Evolutionary conservation across 2,329 filamentous ascomycete genomes (phyloP).

Genomic region (Didymella arachidicola): DNA sequence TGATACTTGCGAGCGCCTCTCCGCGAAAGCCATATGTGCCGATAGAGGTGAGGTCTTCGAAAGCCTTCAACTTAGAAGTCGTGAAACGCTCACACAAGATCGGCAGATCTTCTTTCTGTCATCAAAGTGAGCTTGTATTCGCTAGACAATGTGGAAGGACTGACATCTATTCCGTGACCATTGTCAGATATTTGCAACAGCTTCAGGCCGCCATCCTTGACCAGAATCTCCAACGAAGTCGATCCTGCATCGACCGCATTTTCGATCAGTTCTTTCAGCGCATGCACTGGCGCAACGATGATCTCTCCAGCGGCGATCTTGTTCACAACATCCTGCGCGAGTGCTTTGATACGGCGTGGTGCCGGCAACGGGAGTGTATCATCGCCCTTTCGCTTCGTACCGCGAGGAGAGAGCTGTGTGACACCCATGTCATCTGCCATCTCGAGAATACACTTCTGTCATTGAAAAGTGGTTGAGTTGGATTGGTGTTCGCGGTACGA

Average conservation of each 20-base stretch:
- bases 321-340: constrained; percentile 93
- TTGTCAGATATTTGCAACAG: constrained; percentile 97
- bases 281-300: constrained; percentile 95
- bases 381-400: constrained; percentile 49
- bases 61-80: constrained; percentile 91
- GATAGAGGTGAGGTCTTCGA: constrained; percentile 90
- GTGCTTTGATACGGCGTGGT: constrained; percentile 68
- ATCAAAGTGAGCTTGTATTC: not conserved
- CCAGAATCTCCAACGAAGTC: constrained; percentile 85
- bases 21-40: constrained; percentile 97
- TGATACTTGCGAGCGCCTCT: constrained; percentile 95
- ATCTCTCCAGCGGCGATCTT: constrained; percentile 99
- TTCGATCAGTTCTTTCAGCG: constrained; percentile 94
- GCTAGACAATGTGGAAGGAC: constrained; percentile 35
- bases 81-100: constrained; percentile 97
- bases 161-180: constrained; percentile 90
- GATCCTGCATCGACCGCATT: constrained; percentile 98
- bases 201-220: constrained; percentile 95
- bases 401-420: constrained; percentile 38
- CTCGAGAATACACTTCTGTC: not conserved
- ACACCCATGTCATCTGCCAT: constrained; percentile 47
- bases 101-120: constrained; percentile 83
- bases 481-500: constrained; percentile 17
- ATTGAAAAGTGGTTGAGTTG: constrained; percentile 7
- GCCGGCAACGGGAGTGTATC: constrained; percentile 45